Base-by-base conservation (phyloP, 306 rosid genomes). In the Crotalaria pallida region DNA sequence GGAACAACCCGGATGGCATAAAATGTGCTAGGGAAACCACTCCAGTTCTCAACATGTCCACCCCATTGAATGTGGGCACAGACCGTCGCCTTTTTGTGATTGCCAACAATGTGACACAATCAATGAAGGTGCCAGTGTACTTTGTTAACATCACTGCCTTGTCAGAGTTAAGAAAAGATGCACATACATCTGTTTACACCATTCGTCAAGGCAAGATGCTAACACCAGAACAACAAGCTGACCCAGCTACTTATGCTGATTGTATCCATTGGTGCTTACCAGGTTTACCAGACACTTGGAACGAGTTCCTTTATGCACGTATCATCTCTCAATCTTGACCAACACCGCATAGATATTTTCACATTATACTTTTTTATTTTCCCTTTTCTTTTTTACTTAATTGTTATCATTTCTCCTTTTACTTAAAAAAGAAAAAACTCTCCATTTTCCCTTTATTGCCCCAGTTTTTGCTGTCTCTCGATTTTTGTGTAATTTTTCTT, bases 201-300 rank as follows among this genome's bases (percentile, higher is more conserved):
- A 95, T 95, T 34, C 86, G 97, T 0, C 99, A 95, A 49, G 99
- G 99, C 33, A 91, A 95, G 43, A 83, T 95, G 96, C 52, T 95
- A 26, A 89, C 96, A 4, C 81, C 83, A 5, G 96, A 89, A 38
- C 99, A 95, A 43, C 96, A 95, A 57, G 88, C 99, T 3, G 97
- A 95, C 63, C 99, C 97, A 0, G 64, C 83, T 24, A 95, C 86
- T 23, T 91, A 86, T 24, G 99, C 99, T 1, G 99, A 95, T 72
- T 95, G 99, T 44, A 95, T 95, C 69, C 99, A 95, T 47, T 91
- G 99, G 99, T 95, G 99, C 57, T 83, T 95, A 15, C 99, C 97
- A 0, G 99, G 99, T 51, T 67, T 95, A 71, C 99, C 97, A 7
- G 97, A 91, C 83, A 95, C 92, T 3, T 91, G 97, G 99, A 95